Conservation (phyloP, 805 yeast genomes). For the Candida ipomoeae region DNA sequence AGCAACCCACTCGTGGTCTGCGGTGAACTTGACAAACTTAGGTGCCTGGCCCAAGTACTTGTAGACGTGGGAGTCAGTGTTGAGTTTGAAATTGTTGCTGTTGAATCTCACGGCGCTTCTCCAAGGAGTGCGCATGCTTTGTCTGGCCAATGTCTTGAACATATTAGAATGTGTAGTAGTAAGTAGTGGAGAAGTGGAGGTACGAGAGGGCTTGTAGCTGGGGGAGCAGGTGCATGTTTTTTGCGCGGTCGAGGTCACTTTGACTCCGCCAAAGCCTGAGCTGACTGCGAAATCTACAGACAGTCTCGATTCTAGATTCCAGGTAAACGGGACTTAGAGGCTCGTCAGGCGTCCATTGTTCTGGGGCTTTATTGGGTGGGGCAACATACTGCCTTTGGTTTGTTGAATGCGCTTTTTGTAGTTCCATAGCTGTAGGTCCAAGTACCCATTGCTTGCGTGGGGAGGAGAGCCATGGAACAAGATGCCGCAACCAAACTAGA, state of each 20-base stretch:
- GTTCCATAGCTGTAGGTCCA: too few relatives aligned
- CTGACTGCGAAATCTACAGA: constrained; percentile 1
- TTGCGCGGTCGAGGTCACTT: constrained; percentile 1
- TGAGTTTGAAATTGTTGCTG: constrained; percentile 31
- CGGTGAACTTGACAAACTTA: constrained; percentile 60
- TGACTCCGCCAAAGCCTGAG: neutral
- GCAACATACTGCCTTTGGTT: too few relatives aligned
- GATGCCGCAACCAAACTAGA: too few relatives aligned
- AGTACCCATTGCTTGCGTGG: too few relatives aligned
- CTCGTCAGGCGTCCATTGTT: too few relatives aligned
- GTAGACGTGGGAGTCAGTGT: constrained; percentile 35
- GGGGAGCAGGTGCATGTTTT: neutral
- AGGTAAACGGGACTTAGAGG: neutral
- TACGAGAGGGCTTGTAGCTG: neutral
- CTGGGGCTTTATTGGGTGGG: too few relatives aligned
- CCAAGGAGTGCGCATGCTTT: constrained; percentile 11
- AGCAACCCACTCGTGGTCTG: constrained; percentile 95
- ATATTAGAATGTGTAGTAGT: constrained; percentile 4
- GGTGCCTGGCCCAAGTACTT: constrained; percentile 43
- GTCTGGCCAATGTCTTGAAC: constrained; percentile 18
- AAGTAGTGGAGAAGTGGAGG: neutral
- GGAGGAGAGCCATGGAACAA: too few relatives aligned
- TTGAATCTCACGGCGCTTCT: constrained; percentile 22
- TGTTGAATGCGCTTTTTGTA: too few relatives aligned
- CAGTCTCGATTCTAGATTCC: neutral